These are phyloP conservation scores for Fusarium udum DNA, from an alignment of 2,329 filamentous ascomycete genomes.

Conservation along the genomic window DNA sequence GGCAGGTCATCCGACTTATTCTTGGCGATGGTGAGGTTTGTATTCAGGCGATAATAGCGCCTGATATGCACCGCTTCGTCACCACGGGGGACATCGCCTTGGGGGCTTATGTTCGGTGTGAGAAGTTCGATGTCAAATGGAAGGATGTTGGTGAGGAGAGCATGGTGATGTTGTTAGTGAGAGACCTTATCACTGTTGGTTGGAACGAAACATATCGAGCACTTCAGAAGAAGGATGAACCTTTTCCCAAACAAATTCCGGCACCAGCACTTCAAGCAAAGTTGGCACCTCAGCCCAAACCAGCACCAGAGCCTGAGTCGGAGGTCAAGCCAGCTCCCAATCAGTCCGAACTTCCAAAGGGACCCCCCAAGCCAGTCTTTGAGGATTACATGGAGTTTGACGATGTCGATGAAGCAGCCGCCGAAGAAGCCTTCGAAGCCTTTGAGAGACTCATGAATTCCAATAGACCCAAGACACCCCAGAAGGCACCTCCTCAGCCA, in stretches of 20 bases:
- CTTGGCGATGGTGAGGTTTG: conserved; percentile 64
- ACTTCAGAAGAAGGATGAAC: conserved; percentile 21
- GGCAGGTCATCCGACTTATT: conserved; percentile 58
- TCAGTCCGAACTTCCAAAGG: neutral
- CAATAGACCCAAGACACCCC: conserved; percentile 2
- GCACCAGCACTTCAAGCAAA: neutral
- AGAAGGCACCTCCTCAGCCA: neutral
- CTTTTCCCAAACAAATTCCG: neutral
- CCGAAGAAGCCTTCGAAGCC: conserved; percentile 50
- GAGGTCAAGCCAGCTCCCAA: neutral
- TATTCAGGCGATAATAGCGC: conserved; percentile 61
- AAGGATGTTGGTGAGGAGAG: conserved; percentile 14
- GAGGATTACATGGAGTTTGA: neutral
- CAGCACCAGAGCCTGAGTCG: neutral
- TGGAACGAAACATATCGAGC: conserved; percentile 56
- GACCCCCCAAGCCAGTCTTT: neutral
- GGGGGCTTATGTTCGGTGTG: conserved; percentile 61
- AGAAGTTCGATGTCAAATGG: conserved; percentile 51
- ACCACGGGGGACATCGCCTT: conserved; percentile 55
- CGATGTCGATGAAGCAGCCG: conserved; percentile 35
- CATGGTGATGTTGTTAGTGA: conserved; percentile 58
- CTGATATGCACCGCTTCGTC: conserved; percentile 59
- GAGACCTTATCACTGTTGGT: conserved; percentile 57
- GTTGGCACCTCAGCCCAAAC: neutral
- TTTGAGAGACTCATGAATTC: conserved; percentile 51